Evolutionary conservation across 768 basidiomycete species (phyloP).

Genomic region (Xerocomus spinulosus): DNA sequence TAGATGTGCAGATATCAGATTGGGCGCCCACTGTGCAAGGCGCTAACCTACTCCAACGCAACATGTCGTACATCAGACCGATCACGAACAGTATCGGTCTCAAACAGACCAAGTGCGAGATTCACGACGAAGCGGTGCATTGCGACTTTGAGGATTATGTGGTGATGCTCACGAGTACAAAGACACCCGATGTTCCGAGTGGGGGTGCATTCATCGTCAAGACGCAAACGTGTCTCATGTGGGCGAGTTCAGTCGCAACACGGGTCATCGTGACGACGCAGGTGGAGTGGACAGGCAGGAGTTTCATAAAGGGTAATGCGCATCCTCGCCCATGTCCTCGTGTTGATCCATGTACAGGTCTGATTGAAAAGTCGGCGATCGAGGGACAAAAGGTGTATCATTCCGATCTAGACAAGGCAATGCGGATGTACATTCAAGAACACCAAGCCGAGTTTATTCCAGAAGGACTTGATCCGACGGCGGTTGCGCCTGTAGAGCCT

Average conservation of each 20-base stretch:
- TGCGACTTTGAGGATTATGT: slow-evolving; percentile 83
- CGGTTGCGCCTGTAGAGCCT: slow-evolving; percentile 44
- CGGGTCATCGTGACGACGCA: slow-evolving; percentile 82
- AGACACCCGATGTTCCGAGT: slow-evolving; percentile 91
- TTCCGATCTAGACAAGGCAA: slow-evolving; percentile 72
- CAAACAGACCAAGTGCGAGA: slow-evolving; percentile 93
- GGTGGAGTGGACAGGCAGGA: slow-evolving; percentile 95
- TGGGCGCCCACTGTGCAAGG: slow-evolving; percentile 71
- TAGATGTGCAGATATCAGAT: slow-evolving; percentile 94
- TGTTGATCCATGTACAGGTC: slow-evolving; percentile 46
- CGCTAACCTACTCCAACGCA: slow-evolving; percentile 70
- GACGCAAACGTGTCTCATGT: slow-evolving; percentile 92
- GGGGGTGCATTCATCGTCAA: slow-evolving; percentile 92
- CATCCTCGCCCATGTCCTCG: neutral
- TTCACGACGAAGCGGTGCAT: slow-evolving; percentile 77
- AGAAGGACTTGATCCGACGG: slow-evolving; percentile 64
- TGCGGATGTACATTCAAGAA: slow-evolving; percentile 84
- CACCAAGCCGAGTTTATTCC: slow-evolving; percentile 89
- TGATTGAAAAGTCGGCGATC: slow-evolving; percentile 87
- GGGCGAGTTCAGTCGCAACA: slow-evolving; percentile 77
- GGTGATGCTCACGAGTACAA: slow-evolving; percentile 81
- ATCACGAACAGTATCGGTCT: slow-evolving; percentile 85
- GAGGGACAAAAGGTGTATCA: slow-evolving; percentile 92
- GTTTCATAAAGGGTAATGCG: slow-evolving; percentile 84
- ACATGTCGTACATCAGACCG: slow-evolving; percentile 97